These are phyloP conservation scores for Oryza nivara DNA, from an alignment of 176 grass and related monocot genomes.

Conservation along the genomic window DNA sequence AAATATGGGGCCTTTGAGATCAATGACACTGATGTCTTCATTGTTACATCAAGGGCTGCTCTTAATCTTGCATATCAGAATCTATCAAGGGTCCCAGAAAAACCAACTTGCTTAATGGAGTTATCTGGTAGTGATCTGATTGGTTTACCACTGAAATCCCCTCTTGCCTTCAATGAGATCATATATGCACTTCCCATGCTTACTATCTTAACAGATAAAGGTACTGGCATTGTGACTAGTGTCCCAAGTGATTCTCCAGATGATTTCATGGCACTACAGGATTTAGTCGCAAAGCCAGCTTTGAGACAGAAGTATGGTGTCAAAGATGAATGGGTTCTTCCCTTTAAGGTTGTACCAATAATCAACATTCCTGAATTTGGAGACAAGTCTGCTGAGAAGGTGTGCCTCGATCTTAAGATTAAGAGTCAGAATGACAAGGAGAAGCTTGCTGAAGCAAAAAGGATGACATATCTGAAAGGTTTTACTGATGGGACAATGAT, in stretches of 20 bases:
- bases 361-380: constrained; percentile 88
- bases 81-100: constrained; percentile 58
- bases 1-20: constrained; percentile 80
- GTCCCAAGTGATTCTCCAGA: constrained; percentile 78
- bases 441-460: constrained; percentile 77
- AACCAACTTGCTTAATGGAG: constrained; percentile 65
- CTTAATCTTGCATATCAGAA: constrained; percentile 81
- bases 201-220: constrained; percentile 72
- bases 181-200: constrained; percentile 77
- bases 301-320: constrained; percentile 66
- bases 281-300: constrained; percentile 62
- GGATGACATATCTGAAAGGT: constrained; percentile 74
- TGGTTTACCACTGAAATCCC: constrained; percentile 64
- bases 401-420: constrained; percentile 64
- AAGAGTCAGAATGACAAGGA: constrained; percentile 84
- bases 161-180: constrained; percentile 61
- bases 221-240: constrained; percentile 68
- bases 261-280: constrained; percentile 73
- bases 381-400: constrained; percentile 71
- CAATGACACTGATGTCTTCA: constrained; percentile 77
- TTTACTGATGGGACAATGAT: constrained; percentile 83
- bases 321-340: constrained; percentile 80
- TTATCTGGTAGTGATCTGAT: constrained; percentile 66
- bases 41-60: constrained; percentile 63
- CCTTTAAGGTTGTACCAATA: constrained; percentile 57